Evolutionary conservation across 176 grass and related monocot genomes (phyloP), one percentile per base, ranked within the genome.

Genomic region (Ampelocalamus luodianensis): DNA sequence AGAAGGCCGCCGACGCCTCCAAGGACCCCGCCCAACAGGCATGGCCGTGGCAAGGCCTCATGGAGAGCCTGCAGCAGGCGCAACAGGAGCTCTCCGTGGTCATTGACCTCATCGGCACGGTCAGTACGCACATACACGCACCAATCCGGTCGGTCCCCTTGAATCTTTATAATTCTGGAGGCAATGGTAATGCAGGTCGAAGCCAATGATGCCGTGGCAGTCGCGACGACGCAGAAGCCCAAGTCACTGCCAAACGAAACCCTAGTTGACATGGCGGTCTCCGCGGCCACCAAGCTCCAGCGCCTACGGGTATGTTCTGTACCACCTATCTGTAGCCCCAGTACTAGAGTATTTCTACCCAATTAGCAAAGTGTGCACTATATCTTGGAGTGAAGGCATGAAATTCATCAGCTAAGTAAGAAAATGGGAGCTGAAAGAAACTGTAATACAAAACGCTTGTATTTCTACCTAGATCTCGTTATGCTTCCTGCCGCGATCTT

Each of bases 281-380:
- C 93, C 58, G 91, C 96, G 0, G 93, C 96, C 64, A 90, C 93
- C 50, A 98, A 98, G 76, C 87, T 98, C 85, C 96, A 98, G 83
- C 87, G 81, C 39, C 89, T 98, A 62, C 87, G 96, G 91, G 96
- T 98, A 84, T 37, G 65, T 20, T 67, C 1, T 1, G 15, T 49
- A 26, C 45, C 10, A 0, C 48, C 49, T 51, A 12, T 22, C 27
- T 46, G 63, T 77, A 40, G 16, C 40, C 6, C 39, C 14, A 72
- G 1, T 44, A 46, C 11, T 59, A 62, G 38, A 26, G n/a, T 24
- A 36, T 71, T 79, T 79, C 13, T 36, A 23, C 59, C 22, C n/a
- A 8, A 3, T 38, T 56, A 56, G 72, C 32, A 56, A 9, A 51
- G 39, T 43, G 10, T 64, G 34, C 27, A 76, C 12, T 34, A 36